phyloP scores from a whole-genome alignment of 495 filamentous ascomycete species.

The Penicillium soppii region DNA sequence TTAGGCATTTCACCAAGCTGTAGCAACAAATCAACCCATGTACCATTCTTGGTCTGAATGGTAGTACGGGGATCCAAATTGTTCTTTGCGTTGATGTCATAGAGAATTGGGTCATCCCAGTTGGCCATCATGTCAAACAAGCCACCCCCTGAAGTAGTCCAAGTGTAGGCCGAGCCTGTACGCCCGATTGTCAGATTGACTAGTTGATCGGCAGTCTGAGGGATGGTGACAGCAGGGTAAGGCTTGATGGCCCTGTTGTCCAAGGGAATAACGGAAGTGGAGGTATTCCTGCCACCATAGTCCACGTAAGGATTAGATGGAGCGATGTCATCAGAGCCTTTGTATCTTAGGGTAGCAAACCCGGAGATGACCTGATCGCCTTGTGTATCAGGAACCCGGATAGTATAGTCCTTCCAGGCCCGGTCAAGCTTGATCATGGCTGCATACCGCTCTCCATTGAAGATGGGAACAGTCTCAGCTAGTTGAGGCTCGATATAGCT shows the following conservation, averaged over 20 bases:
- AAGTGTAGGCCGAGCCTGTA: conserved; percentile 36
- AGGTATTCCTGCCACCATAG: conserved; percentile 35
- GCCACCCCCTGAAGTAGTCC: conserved; percentile 35
- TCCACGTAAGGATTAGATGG: conserved; percentile 35
- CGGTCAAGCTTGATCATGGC: conserved; percentile 41
- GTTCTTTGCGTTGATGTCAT: conserved; percentile 27
- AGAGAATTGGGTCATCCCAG: conserved; percentile 40
- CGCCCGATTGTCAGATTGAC: conserved; percentile 38
- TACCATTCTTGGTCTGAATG: conserved; percentile 46
- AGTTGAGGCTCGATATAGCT: conserved; percentile 35
- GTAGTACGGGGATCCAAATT: conserved; percentile 29
- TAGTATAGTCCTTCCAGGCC: conserved; percentile 31
- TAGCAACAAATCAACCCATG: conserved; percentile 55
- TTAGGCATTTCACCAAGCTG: conserved; percentile 24
- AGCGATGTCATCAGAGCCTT: conserved; percentile 15
- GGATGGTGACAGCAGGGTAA: conserved; percentile 33
- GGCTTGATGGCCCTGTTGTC: conserved; percentile 29
- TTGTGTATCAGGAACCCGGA: conserved; percentile 32
- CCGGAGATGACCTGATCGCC: conserved; percentile 37
- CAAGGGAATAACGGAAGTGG: conserved; percentile 33
- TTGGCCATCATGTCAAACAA: conserved; percentile 28
- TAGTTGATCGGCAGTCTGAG: conserved; percentile 34
- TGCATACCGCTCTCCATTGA: conserved; percentile 36
- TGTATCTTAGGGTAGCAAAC: conserved; percentile 36
- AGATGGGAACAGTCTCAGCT: conserved; percentile 29